Evolutionary conservation across 345 rosid genomes (phyloP).

Genomic region (Citrus cavaleriei): DNA sequence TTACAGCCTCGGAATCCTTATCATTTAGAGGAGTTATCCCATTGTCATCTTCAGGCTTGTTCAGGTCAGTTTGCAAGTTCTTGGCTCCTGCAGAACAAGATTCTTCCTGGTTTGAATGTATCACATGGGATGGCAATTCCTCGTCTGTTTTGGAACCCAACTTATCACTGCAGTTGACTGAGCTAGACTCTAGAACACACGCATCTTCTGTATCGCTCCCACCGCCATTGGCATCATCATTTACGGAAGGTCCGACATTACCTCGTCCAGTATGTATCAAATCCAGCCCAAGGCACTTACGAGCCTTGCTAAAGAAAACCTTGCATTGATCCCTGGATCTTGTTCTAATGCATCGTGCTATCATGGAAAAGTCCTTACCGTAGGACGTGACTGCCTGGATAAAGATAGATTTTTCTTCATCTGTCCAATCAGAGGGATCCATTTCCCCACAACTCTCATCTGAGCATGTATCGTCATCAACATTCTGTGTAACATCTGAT

Average conservation of each 20-base stretch:
- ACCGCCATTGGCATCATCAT: conserved; percentile 65
- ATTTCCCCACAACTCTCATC: conserved; percentile 93
- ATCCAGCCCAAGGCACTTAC: conserved; percentile 91
- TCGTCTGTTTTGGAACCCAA: conserved; percentile 36
- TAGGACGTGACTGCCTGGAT: conserved; percentile 64
- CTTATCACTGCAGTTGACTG: conserved; percentile 40
- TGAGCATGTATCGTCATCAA: conserved; percentile 81
- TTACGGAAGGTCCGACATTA: conserved; percentile 33
- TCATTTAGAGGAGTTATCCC: conserved; percentile 18
- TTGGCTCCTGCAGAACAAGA: conserved; percentile 19
- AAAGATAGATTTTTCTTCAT: conserved; percentile 75
- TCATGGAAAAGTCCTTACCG: conserved; percentile 83
- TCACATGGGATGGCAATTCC: conserved; percentile 28
- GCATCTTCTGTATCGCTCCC: conserved; percentile 79
- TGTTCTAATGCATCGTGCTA: conserved; percentile 62
- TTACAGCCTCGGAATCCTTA: conserved; percentile 27
- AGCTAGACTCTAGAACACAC: conserved; percentile 47
- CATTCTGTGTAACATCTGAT: conserved; percentile 56
- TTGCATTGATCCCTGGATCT: conserved; percentile 81
- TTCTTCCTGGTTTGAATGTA: conserved; percentile 31
- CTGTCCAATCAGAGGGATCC: conserved; percentile 87
- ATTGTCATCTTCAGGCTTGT: conserved; percentile 33
- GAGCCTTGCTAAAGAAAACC: conserved; percentile 89
- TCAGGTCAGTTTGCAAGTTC: conserved; percentile 29
- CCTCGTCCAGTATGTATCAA: conserved; percentile 40